Conservation (phyloP, 495 filamentous ascomycete genomes). For the Elasticomyces elasticus region DNA sequence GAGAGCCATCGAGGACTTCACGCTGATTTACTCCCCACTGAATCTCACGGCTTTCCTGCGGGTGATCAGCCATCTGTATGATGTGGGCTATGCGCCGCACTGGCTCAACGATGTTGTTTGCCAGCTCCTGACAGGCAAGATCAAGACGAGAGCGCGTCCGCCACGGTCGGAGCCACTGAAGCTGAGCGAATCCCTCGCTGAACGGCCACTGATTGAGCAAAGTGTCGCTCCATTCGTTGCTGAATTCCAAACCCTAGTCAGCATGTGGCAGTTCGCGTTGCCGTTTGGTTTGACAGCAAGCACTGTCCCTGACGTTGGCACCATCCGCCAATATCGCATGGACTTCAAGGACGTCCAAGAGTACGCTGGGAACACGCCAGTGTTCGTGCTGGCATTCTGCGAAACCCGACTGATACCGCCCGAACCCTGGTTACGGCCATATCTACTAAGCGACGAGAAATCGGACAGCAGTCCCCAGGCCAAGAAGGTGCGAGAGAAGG, state of each 20-base stretch:
- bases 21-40: background rate
- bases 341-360: background rate
- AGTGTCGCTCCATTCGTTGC: background rate
- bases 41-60: background rate
- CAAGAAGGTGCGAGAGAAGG: slow-evolving; percentile 3
- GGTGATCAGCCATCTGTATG: background rate
- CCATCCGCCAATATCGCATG: background rate
- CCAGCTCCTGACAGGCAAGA: background rate
- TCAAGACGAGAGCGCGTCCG: background rate
- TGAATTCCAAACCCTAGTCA: background rate
- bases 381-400: background rate
- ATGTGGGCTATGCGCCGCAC: background rate
- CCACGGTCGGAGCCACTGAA: background rate
- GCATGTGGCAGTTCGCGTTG: background rate
- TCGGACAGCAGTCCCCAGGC: background rate
- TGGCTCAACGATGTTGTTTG: background rate
- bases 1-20: background rate
- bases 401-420: background rate
- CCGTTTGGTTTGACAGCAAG: background rate
- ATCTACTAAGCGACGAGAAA: slow-evolving; percentile 2
- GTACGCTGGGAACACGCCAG: background rate
- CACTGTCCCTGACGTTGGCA: background rate
- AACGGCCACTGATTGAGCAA: background rate
- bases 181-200: background rate
- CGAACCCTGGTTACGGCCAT: background rate